Percentiles rank a stretch among this genome's conserved stretches.
phyloP scores from a whole-genome alignment of 805 yeast genomes.

The Zygotorulaspora danielsina region DNA sequence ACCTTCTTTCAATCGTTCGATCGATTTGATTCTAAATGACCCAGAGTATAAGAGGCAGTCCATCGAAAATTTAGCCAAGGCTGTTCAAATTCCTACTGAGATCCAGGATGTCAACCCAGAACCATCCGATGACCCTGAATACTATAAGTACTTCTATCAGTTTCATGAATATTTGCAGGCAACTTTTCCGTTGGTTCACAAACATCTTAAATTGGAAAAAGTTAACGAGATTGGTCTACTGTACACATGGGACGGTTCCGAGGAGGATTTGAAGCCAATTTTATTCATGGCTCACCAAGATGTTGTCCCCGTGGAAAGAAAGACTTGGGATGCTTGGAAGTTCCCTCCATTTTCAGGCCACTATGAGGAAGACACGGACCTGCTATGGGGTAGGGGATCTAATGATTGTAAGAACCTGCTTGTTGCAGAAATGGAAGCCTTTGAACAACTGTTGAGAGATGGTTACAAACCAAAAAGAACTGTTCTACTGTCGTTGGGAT shows the following conservation, averaged over 20 bases:
- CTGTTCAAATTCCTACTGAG: constrained; percentile 63
- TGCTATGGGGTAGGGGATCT: constrained; percentile 74
- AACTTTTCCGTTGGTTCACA: constrained; percentile 54
- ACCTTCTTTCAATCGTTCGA: constrained; percentile 25
- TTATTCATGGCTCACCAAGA: constrained; percentile 79
- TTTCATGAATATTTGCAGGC: constrained; percentile 52
- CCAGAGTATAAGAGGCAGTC: constrained; percentile 38
- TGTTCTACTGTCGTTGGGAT: constrained; percentile 62
- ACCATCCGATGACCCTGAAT: constrained; percentile 35
- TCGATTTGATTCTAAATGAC: constrained; percentile 32
- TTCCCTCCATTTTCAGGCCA: constrained; percentile 63
- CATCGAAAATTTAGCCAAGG: constrained; percentile 47
- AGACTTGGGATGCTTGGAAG: constrained; percentile 57
- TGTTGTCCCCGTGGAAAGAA: constrained; percentile 72
- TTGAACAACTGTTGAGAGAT: constrained; percentile 48
- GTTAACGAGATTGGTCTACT: constrained; percentile 65
- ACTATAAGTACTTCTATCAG: constrained; percentile 44
- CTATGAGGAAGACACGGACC: constrained; percentile 53
- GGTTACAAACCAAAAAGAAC: constrained; percentile 61
- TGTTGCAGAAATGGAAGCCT: constrained; percentile 60
- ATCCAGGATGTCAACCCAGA: constrained; percentile 48
- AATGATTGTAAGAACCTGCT: constrained; percentile 70
- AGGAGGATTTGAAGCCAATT: constrained; percentile 53
- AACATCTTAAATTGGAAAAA: constrained; percentile 44
- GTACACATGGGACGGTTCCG: constrained; percentile 59